These are phyloP conservation scores for Daldinia loculata DNA, from an alignment of 495 filamentous ascomycete species.

Conservation along the genomic window DNA sequence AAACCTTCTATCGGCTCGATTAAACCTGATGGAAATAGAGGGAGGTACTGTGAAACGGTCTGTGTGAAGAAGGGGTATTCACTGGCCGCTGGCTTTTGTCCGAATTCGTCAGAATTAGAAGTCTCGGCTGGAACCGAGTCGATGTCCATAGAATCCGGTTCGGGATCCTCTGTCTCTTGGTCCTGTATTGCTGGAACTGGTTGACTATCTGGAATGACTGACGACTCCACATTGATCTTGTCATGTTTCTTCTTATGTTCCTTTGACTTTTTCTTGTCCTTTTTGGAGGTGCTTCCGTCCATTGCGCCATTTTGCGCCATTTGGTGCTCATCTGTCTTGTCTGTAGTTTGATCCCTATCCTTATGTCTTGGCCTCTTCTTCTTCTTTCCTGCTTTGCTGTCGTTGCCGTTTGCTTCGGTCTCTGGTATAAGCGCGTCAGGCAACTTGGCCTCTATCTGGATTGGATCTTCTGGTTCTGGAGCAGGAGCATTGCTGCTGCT, in stretches of 20 bases:
- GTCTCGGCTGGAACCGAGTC: slow-evolving; percentile 26
- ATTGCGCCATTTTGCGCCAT: slow-evolving; percentile 13
- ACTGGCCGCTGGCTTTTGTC: slow-evolving; percentile 24
- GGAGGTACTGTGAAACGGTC: slow-evolving; percentile 57
- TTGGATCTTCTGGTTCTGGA: slow-evolving; percentile 13
- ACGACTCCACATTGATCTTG: background rate
- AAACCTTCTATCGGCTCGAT: slow-evolving; percentile 55
- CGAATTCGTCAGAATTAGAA: slow-evolving; percentile 16
- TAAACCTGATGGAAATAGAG: slow-evolving; percentile 57
- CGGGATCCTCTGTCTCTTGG: slow-evolving; percentile 15
- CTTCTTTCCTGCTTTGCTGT: slow-evolving; percentile 33
- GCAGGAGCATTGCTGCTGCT: slow-evolving; percentile 32
- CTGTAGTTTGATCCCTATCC: slow-evolving; percentile 18
- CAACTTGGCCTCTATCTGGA: slow-evolving; percentile 20
- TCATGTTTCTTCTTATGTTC: slow-evolving; percentile 38
- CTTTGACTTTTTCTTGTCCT: slow-evolving; percentile 44
- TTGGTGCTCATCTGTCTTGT: slow-evolving; percentile 13
- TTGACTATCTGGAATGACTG: slow-evolving; percentile 14
- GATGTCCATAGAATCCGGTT: slow-evolving; percentile 42
- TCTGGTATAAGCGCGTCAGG: slow-evolving; percentile 10
- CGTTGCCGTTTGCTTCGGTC: slow-evolving; percentile 9
- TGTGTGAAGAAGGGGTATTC: slow-evolving; percentile 59
- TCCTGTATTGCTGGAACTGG: slow-evolving; percentile 13
- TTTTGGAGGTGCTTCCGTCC: slow-evolving; percentile 22
- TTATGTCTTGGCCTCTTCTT: slow-evolving; percentile 40